These are phyloP conservation scores for Hypoxylon sp. DNA, from an alignment of 2,329 filamentous ascomycete species.

Conservation along the genomic window DNA sequence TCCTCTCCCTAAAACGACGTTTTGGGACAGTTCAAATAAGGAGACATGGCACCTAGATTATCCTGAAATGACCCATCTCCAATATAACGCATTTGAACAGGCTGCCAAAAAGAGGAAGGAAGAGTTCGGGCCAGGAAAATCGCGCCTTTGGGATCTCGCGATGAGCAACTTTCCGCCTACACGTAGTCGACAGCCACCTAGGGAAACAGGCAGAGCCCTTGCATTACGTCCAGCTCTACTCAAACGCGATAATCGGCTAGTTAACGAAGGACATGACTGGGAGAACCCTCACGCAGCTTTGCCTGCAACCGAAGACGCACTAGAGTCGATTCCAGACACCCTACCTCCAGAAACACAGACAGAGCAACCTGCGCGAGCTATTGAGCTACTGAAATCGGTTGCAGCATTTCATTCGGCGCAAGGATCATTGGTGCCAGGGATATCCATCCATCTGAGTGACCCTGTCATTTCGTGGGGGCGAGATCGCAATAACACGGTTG, in stretches of 20 bases:
- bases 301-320: constrained; percentile 45
- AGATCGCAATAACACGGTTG: constrained; percentile 75
- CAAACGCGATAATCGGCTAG: constrained; percentile 47
- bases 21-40: constrained; percentile 69
- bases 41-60: constrained; percentile 74
- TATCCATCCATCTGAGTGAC: constrained; percentile 76
- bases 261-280: constrained; percentile 52
- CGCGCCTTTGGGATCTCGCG: constrained; percentile 69
- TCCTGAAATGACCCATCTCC: constrained; percentile 74
- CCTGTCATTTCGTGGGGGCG: constrained; percentile 85
- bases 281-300: constrained; percentile 49
- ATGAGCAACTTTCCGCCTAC: constrained; percentile 72
- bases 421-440: constrained; percentile 74
- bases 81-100: constrained; percentile 69
- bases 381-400: constrained; percentile 57
- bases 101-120: constrained; percentile 67
- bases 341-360: constrained; percentile 57
- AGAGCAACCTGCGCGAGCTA: constrained; percentile 56
- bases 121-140: constrained; percentile 67
- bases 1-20: constrained; percentile 69
- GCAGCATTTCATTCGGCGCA: constrained; percentile 75
- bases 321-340: constrained; percentile 56
- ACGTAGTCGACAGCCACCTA: constrained; percentile 46
- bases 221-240: constrained; percentile 43
- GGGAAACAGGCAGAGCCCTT: constrained; percentile 37